These are phyloP conservation scores for Trichomonas vaginalis DNA, from an alignment of 208 protist species.

Conservation along the genomic window DNA sequence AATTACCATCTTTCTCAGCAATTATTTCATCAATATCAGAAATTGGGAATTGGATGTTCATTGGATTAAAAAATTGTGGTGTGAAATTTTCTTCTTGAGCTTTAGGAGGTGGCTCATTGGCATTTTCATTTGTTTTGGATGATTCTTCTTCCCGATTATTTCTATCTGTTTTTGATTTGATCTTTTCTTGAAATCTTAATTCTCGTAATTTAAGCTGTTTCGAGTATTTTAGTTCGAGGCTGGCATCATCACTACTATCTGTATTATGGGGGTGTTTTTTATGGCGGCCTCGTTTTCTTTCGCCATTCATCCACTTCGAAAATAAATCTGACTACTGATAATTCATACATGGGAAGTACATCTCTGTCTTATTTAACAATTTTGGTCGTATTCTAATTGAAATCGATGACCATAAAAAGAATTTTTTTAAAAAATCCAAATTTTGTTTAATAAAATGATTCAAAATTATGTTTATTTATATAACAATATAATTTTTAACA, in stretches of 20 bases:
- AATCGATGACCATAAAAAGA: no score
- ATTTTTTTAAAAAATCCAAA: no score
- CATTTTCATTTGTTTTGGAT: background rate
- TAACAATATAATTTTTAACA: no score
- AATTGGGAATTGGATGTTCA: background rate
- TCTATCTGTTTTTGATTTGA: background rate
- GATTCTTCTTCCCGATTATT: background rate
- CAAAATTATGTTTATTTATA: no score
- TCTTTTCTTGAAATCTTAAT: background rate
- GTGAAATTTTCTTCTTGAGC: background rate
- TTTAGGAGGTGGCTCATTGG: background rate
- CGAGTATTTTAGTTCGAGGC: background rate
- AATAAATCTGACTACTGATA: no score
- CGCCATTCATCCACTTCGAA: no score
- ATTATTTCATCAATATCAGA: background rate
- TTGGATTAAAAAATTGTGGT: background rate
- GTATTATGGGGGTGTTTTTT: background rate
- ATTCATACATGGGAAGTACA: no score
- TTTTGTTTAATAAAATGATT: no score
- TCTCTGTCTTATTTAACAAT: no score
- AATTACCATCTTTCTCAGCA: background rate
- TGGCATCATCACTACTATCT: background rate
- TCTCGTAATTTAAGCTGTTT: background rate
- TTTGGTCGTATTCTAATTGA: no score
- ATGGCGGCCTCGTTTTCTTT: background rate